Percentiles rank a stretch among this genome's conserved stretches.
Conservation (phyloP, 2,329 filamentous ascomycete genomes). For the Xylariaceae sp. region DNA sequence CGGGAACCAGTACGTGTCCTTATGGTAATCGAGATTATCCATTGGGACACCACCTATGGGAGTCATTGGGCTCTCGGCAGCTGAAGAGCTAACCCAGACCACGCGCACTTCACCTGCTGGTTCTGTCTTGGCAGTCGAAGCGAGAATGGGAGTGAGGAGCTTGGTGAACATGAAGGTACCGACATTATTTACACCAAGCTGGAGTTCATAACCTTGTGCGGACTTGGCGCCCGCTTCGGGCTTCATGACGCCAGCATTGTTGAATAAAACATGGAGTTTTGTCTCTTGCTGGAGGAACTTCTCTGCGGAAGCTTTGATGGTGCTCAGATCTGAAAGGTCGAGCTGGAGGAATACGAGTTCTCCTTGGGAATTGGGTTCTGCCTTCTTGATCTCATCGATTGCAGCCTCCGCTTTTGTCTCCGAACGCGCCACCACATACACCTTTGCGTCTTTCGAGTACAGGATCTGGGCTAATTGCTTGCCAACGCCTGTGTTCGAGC, state of each 20-base stretch:
- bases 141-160: slow-evolving; percentile 19
- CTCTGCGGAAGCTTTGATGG: slow-evolving; percentile 10
- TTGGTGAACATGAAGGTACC: slow-evolving; percentile 23
- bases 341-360: slow-evolving; percentile 6
- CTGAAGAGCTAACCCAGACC: slow-evolving; percentile 22
- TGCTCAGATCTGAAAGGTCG: slow-evolving; percentile 11
- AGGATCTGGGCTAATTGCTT: slow-evolving; percentile 13
- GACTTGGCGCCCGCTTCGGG: slow-evolving; percentile 22
- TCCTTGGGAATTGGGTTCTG: slow-evolving; percentile 1
- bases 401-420: slow-evolving; percentile 6
- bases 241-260: slow-evolving; percentile 8
- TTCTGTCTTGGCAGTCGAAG: slow-evolving; percentile 11
- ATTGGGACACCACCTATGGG: slow-evolving; percentile 11
- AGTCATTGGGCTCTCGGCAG: slow-evolving; percentile 2
- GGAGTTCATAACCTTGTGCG: slow-evolving; percentile 25
- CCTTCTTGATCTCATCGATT: slow-evolving; percentile 8
- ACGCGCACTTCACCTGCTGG: slow-evolving; percentile 17
- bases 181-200: slow-evolving; percentile 24
- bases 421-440: slow-evolving; percentile 11
- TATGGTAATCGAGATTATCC: slow-evolving; percentile 11
- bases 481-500: slow-evolving; percentile 12
- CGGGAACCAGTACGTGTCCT: not conserved
- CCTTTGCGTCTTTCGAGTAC: slow-evolving; percentile 11
- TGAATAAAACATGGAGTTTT: slow-evolving; percentile 16
- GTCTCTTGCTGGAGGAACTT: slow-evolving; percentile 9